Conservation (phyloP, 2,329 filamentous ascomycete genomes). For the Cercospora zeae-maydis region DNA sequence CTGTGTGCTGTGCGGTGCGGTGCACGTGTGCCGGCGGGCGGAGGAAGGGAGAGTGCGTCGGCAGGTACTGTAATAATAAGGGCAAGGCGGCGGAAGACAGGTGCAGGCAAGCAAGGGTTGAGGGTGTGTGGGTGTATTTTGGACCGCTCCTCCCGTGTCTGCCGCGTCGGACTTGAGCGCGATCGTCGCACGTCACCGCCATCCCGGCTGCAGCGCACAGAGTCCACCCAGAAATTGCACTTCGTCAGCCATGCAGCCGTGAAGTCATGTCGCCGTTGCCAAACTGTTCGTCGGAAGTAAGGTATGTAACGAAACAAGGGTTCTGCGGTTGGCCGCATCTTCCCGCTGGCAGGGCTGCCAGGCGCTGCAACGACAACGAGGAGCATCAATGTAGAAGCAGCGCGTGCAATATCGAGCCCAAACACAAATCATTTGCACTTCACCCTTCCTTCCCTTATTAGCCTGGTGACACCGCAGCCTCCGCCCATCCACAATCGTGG, state of each 20-base stretch:
- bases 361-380: too few relatives aligned
- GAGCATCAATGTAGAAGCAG: not conserved
- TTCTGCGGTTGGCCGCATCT: not conserved
- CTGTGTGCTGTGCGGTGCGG: not conserved
- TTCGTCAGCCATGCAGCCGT: too few relatives aligned
- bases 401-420: not conserved
- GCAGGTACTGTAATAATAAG: too few relatives aligned
- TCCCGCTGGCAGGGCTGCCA: not conserved
- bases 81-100: not conserved
- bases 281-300: too few relatives aligned
- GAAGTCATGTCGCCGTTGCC: too few relatives aligned
- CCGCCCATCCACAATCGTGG: not conserved
- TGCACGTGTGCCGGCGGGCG: not conserved
- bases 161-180: not conserved
- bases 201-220: not conserved
- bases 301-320: not conserved
- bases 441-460: constrained; percentile 3
- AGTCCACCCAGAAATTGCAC: too few relatives aligned
- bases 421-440: not conserved
- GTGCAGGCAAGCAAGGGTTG: too few relatives aligned
- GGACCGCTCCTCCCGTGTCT: too few relatives aligned
- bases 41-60: not conserved
- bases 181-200: not conserved
- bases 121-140: too few relatives aligned
- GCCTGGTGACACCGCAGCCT: constrained; percentile 20